Evolutionary conservation across 768 basidiomycete genomes (phyloP).

Genomic region (Tricholoma terreum): DNA sequence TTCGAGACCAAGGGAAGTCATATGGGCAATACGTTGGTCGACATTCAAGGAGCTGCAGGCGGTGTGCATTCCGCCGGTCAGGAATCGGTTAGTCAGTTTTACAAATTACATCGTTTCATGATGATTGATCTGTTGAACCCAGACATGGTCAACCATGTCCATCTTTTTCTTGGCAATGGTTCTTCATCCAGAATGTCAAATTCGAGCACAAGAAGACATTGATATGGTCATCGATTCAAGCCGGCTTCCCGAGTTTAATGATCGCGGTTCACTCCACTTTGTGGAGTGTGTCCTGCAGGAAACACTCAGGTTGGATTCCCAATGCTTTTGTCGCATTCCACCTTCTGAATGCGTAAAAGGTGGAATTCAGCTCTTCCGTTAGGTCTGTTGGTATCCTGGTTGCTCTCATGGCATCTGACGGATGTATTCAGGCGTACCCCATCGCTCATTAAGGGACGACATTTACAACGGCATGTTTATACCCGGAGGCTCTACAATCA

Average conservation of each 20-base stretch:
- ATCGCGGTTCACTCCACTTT: conserved; percentile 14
- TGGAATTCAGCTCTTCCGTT: conserved; percentile 15
- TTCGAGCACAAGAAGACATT: conserved; percentile 14
- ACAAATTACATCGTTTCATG: not conserved
- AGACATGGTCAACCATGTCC: conserved; percentile 1
- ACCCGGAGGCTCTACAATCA: conserved; percentile 16
- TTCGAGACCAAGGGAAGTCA: conserved; percentile 2
- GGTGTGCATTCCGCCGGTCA: conserved; percentile 27
- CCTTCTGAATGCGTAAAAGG: not conserved
- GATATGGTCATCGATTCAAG: conserved; percentile 12
- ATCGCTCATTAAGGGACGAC: conserved; percentile 16
- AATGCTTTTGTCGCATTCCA: not conserved
- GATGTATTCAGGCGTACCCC: conserved; percentile 14
- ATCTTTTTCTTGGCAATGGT: conserved; percentile 16
- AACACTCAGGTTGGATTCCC: conserved; percentile 1
- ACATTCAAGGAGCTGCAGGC: conserved; percentile 18
- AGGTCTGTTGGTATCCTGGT: not conserved
- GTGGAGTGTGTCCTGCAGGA: conserved; percentile 14
- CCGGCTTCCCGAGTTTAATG: conserved; percentile 17
- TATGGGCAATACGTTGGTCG: conserved; percentile 2
- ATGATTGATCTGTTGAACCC: not conserved
- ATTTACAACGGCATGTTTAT: conserved; percentile 22
- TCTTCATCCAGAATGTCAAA: conserved; percentile 16
- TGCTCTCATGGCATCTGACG: not conserved
- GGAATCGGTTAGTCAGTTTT: conserved; percentile 29